phyloP scores from a whole-genome alignment of 768 basidiomycete species.

The Leccinum obscurum region DNA sequence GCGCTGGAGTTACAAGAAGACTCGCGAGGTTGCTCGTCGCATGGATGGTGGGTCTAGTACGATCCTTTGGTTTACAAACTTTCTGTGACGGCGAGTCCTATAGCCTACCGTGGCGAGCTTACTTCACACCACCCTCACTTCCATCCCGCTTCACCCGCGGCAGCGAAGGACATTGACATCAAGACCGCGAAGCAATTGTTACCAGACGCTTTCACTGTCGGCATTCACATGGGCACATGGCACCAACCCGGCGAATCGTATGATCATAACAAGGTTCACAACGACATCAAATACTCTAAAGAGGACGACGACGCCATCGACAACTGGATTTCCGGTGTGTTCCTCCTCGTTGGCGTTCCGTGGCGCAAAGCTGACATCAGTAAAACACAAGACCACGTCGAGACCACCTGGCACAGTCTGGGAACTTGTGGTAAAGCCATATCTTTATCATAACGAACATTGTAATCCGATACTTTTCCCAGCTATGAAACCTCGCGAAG shows the following conservation, averaged over 20 bases:
- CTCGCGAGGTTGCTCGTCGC: slow-evolving; percentile 66
- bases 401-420: slow-evolving; percentile 77
- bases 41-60: slow-evolving; percentile 54
- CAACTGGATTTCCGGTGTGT: slow-evolving; percentile 54
- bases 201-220: slow-evolving; percentile 62
- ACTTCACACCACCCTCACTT: slow-evolving; percentile 74
- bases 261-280: slow-evolving; percentile 56
- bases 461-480: background rate
- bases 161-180: slow-evolving; percentile 62
- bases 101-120: slow-evolving; percentile 71
- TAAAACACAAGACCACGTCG: slow-evolving; percentile 52
- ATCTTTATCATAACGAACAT: background rate
- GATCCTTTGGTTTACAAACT: background rate
- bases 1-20: slow-evolving; percentile 78
- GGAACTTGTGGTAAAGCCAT: slow-evolving; percentile 38
- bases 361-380: background rate
- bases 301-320: slow-evolving; percentile 75
- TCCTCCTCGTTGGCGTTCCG: background rate
- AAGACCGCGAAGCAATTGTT: slow-evolving; percentile 61
- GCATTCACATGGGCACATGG: slow-evolving; percentile 74
- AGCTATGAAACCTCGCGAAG: slow-evolving; percentile 63
- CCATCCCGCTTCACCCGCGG: slow-evolving; percentile 67
- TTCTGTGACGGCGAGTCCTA: background rate
- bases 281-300: slow-evolving; percentile 63
- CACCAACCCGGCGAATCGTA: slow-evolving; percentile 55